phyloP scores from a whole-genome alignment of 2,329 filamentous ascomycete genomes.

The Penicillium sp. region DNA sequence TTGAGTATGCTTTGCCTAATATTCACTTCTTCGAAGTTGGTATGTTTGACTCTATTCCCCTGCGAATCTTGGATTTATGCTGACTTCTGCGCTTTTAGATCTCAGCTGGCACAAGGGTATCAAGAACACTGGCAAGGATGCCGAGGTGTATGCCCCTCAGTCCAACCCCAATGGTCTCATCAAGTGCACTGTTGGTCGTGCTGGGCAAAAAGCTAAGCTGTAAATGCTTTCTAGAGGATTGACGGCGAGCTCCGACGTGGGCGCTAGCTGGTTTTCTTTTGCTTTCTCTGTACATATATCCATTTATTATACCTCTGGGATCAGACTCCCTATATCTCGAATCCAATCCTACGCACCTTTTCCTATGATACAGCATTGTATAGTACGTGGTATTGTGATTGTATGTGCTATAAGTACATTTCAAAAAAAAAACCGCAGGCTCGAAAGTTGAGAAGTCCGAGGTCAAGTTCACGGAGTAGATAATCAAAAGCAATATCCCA shows the following conservation, averaged over 20 bases:
- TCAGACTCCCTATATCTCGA: not conserved
- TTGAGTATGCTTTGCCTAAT: constrained; percentile 86
- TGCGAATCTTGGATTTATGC: constrained; percentile 2
- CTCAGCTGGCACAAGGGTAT: constrained; percentile 93
- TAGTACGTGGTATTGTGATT: constrained; percentile 15
- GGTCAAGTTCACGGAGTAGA: constrained; percentile 11
- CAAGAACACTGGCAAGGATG: constrained; percentile 93
- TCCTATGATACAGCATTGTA: not conserved
- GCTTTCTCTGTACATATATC: constrained; percentile 22
- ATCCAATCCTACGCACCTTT: not conserved
- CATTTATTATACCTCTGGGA: constrained; percentile 24
- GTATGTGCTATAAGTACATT: constrained; percentile 24
- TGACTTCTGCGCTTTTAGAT: constrained; percentile 53
- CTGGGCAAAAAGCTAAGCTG: constrained; percentile 33
- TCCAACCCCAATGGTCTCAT: constrained; percentile 92
- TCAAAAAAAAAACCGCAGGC: constrained; percentile 11
- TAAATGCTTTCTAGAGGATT: constrained; percentile 16
- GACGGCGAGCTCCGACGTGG: constrained; percentile 6
- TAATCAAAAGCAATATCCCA: constrained; percentile 21
- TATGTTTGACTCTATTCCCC: constrained; percentile 23
- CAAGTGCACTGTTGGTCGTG: constrained; percentile 72
- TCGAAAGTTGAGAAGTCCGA: constrained; percentile 8
- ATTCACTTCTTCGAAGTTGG: constrained; percentile 98
- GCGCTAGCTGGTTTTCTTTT: not conserved
- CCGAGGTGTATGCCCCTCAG: constrained; percentile 93